Evolutionary conservation across 2,329 filamentous ascomycete species (phyloP).

Genomic region (Alternaria gaisen): DNA sequence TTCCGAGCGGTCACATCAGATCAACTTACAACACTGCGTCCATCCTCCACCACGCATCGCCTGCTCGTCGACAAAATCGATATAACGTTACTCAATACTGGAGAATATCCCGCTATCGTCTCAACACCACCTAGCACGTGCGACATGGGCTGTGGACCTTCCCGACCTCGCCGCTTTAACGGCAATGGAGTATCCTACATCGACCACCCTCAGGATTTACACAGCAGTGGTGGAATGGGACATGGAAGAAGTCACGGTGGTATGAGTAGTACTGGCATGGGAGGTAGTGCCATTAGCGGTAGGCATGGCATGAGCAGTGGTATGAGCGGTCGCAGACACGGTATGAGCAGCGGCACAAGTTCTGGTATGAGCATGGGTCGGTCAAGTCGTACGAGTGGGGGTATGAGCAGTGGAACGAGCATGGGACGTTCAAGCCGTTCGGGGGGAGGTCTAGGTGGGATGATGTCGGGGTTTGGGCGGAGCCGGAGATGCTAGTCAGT

Average conservation of each 20-base stretch:
- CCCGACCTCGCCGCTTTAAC: constrained; percentile 21
- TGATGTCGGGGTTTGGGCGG: constrained; percentile 9
- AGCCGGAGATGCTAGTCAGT: constrained; percentile 11
- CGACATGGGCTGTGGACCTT: constrained; percentile 12
- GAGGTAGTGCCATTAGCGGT: not conserved
- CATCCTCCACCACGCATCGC: too few species aligned
- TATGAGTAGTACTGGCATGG: not conserved
- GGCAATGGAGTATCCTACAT: not conserved
- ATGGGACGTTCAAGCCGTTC: not conserved
- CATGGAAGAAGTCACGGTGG: not conserved
- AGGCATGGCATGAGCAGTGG: not conserved
- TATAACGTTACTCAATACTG: accelerated
- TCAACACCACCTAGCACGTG: not conserved
- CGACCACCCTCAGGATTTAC: not conserved
- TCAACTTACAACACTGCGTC: too few species aligned
- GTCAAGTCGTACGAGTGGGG: not conserved
- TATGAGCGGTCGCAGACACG: not conserved
- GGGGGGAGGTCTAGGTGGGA: constrained; percentile 4
- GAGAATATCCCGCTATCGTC: not conserved
- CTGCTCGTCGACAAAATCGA: too few species aligned
- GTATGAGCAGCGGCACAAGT: not conserved
- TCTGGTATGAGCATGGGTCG: not conserved
- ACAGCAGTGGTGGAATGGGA: not conserved
- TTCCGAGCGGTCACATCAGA: too few species aligned
- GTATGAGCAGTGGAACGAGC: not conserved